phyloP scores from a whole-genome alignment of 176 grass and related monocot genomes.

The Phoenix roebelenii region DNA sequence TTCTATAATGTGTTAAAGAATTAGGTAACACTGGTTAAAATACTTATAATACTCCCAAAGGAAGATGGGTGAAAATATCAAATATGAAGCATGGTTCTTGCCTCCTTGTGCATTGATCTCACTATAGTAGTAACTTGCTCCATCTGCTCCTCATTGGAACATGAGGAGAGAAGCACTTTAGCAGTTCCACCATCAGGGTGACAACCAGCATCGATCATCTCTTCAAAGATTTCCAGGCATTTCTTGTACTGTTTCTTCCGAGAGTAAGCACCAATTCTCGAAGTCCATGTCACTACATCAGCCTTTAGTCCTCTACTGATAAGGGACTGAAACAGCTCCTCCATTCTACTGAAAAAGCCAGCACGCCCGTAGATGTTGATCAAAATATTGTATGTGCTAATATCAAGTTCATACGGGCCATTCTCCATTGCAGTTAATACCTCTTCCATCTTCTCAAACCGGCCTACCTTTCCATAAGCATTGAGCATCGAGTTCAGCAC shows the following conservation, averaged over 20 bases:
- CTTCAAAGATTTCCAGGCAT: conserved; percentile 76
- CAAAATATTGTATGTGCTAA: conserved; percentile 77
- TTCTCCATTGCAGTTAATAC: conserved; percentile 54
- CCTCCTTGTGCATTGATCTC: conserved; percentile 86
- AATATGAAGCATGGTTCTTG: conserved; percentile 31
- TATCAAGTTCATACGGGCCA: conserved; percentile 15
- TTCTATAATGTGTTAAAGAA: too few relatives aligned
- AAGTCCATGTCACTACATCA: conserved; percentile 85
- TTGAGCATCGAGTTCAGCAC: conserved; percentile 90
- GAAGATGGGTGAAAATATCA: conserved; percentile 9
- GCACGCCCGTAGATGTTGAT: conserved; percentile 66
- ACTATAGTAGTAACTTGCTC: conserved; percentile 58
- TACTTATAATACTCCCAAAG: too few relatives aligned
- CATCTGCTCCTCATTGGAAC: conserved; percentile 66
- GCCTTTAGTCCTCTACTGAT: conserved; percentile 34
- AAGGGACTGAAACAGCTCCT: conserved; percentile 45
- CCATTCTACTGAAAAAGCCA: conserved; percentile 69
- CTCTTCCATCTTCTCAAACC: conserved; percentile 78
- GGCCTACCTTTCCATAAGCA: conserved; percentile 62
- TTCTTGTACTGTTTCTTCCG: conserved; percentile 60
- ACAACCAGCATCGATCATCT: conserved; percentile 88
- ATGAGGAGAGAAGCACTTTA: conserved; percentile 69
- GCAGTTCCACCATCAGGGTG: conserved; percentile 78
- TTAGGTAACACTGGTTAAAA: too few relatives aligned
- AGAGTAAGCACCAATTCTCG: conserved; percentile 59